Conservation (phyloP, 2,329 filamentous ascomycete species). For the Botrytis fragariae region DNA sequence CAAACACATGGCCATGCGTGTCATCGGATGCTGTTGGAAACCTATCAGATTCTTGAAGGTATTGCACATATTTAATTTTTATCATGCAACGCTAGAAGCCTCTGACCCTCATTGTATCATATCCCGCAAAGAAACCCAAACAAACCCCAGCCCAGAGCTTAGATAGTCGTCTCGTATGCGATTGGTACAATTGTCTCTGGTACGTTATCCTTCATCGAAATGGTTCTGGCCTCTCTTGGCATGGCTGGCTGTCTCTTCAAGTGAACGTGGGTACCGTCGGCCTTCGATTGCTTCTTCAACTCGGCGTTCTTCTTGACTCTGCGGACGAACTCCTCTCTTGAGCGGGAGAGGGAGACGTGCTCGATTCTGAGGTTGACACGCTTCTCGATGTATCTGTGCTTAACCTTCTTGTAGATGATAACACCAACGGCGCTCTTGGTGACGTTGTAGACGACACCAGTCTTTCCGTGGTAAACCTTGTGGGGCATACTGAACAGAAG, state of each 20-base stretch:
- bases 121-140: conserved; percentile 38
- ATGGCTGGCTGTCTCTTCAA: conserved; percentile 85
- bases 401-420: conserved; percentile 99
- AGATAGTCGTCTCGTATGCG: conserved; percentile 98
- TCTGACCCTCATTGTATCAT: conserved; percentile 32
- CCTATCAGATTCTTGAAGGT: conserved; percentile 34
- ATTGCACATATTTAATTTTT: conserved; percentile 36
- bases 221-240: conserved; percentile 77
- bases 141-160: conserved; percentile 42
- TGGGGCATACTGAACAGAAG: conserved; percentile 70
- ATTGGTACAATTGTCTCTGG: conserved; percentile 90
- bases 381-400: conserved; percentile 99
- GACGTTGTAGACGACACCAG: conserved; percentile 97
- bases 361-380: conserved; percentile 98
- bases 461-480: conserved; percentile 99
- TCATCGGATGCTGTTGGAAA: conserved; percentile 4
- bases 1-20: conserved; percentile 9
- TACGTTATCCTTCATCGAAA: conserved; percentile 77
- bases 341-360: conserved; percentile 93
- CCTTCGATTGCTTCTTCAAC: conserved; percentile 90
- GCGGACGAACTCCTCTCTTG: conserved; percentile 92
- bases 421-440: conserved; percentile 96
- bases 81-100: conserved; percentile 38
- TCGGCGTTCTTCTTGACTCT: conserved; percentile 95
- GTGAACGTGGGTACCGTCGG: conserved; percentile 79